Base-by-base conservation (phyloP, 164 flowering plant genomes). In the Nymphaea colorata region DNA sequence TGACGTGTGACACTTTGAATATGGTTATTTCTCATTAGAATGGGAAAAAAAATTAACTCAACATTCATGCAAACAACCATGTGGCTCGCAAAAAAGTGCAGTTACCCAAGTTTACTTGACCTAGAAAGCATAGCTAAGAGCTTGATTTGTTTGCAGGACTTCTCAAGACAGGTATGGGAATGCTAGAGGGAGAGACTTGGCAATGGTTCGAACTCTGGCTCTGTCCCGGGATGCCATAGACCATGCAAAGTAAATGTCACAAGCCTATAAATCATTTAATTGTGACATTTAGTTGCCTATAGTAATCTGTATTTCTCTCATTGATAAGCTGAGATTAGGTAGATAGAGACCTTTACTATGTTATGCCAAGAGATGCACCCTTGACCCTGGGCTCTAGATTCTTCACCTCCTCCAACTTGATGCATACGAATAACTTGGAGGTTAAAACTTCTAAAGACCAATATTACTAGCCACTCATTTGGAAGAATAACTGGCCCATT, bases 181-280 rank as follows among this genome's bases (percentile, higher is more conserved):
- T 80, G 67, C 83, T 42, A 83, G 98, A 14, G 98, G 97, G 41
- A 78, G 88, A 76, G 97, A 92, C 73, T 64, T 92, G 65, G 96
- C 91, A 6, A 86, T 92, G 88, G 86, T 86, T 68, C 79, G 91
- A 70, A 79, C 78, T 25, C 78, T 95, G 25, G 91, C 97, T 14
- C 76, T 95, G 36, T 90, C 91, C 72, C 83, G 68, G 44, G 81
- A 83, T 72, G 96, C 96, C 18, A 71, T 95, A 16, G 67, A 42
- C 61, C 87, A 85, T 76, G 93, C 96, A 14, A 94, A 83, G 99
- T 94, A 71, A 83, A 89, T 77, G 55, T 12, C 55, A 4, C 12
- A 12, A 47, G 7, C 55, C 11, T 47, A 12, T 6, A 47, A 12
- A 47, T 47, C 55, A 25, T 2, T 15, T 51, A 44, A 4, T 43